Evolutionary conservation across 129 eudicot genomes (phyloP).

Genomic region (Rutidosis leptorrhynchoides): DNA sequence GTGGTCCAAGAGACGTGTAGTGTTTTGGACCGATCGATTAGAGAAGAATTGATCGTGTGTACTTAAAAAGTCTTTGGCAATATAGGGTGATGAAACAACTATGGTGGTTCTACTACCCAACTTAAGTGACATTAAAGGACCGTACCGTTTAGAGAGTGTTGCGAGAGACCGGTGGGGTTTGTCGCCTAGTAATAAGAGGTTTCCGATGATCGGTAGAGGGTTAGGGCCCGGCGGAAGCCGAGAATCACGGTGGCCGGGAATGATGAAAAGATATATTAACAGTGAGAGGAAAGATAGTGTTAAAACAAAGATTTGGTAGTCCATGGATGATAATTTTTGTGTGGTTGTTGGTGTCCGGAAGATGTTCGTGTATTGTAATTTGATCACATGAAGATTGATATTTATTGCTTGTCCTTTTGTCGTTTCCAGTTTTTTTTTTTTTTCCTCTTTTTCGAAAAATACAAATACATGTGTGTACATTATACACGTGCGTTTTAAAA

Average conservation of each 20-base stretch:
- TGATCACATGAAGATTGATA: neutral
- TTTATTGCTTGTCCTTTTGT: no score
- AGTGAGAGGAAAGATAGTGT: neutral
- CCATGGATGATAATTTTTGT: neutral
- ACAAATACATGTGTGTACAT: no score
- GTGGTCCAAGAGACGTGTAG: neutral
- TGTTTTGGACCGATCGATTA: neutral
- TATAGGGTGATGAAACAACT: constrained; percentile 4
- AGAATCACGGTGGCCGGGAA: neutral
- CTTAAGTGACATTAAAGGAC: constrained; percentile 8
- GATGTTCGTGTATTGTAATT: neutral
- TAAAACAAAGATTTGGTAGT: neutral
- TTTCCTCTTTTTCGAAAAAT: no score
- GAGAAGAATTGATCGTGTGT: neutral
- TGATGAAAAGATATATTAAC: neutral
- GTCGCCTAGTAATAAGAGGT: neutral
- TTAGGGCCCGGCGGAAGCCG: constrained; percentile 3
- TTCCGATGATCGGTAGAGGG: constrained; percentile 7
- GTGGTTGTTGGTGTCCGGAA: neutral
- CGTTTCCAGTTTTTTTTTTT: no score
- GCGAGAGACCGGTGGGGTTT: constrained; percentile 7
- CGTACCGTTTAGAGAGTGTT: neutral
- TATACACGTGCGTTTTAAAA: no score
- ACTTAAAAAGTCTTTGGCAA: neutral
- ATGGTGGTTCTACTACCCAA: neutral